A percentile compares a stretch with the other conserved stretches of the same genome.
Conservation (phyloP, 2,329 filamentous ascomycete genomes). For the Epichloe uncinata region DNA sequence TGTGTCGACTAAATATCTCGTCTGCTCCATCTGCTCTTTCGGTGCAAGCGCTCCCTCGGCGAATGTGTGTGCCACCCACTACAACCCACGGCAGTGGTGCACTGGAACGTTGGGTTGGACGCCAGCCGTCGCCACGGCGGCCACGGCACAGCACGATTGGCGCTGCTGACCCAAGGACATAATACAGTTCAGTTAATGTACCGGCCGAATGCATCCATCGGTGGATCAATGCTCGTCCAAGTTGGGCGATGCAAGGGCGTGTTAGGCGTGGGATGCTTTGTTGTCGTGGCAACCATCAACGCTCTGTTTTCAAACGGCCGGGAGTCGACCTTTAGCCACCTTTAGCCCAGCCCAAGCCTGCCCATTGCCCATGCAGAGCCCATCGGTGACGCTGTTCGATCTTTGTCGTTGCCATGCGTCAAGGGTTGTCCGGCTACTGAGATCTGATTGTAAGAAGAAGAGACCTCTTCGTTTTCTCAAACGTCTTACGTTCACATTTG, state of each 20-base stretch:
- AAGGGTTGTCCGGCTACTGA: not conserved
- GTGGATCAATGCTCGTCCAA: no score
- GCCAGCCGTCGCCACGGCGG: not conserved
- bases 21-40: not conserved
- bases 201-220: no score
- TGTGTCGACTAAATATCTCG: not conserved
- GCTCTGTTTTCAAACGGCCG: conserved; percentile 9
- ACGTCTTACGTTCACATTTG: not conserved
- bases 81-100: not conserved
- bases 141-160: not conserved
- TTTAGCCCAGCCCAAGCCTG: not conserved
- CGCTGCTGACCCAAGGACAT: no score
- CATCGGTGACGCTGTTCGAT: not conserved
- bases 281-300: conserved; percentile 10
- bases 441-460: not conserved
- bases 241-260: not conserved
- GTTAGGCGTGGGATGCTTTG: not conserved
- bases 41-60: not conserved
- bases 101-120: not conserved
- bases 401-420: conserved; percentile 5
- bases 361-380: not conserved
- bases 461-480: not conserved
- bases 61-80: not conserved
- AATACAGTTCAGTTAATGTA: no score
- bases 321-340: conserved; percentile 1